phyloP scores from a whole-genome alignment of 176 grass and related monocot genomes.

The Bonia amplexicaulis region DNA sequence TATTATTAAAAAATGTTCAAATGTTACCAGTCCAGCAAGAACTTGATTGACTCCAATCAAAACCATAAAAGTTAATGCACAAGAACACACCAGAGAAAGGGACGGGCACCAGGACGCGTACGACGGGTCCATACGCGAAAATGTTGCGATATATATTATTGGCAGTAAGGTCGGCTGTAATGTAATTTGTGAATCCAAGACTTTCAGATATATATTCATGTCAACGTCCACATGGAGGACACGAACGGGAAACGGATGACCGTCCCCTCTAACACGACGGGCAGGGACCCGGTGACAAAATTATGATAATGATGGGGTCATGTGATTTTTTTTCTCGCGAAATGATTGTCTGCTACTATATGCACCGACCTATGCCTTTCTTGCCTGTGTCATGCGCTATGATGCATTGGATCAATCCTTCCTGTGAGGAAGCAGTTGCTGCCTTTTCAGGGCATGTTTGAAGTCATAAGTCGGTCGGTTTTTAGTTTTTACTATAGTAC shows the following conservation, averaged over 20 bases:
- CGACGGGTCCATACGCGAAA: not conserved
- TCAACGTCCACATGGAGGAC: conserved; percentile 15
- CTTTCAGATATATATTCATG: not conserved
- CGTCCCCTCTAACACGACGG: conserved; percentile 10
- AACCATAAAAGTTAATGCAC: not conserved
- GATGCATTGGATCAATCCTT: not conserved
- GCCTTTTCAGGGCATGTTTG: too few relatives aligned
- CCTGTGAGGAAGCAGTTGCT: not conserved
- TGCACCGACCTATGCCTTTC: not conserved
- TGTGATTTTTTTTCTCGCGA: not conserved
- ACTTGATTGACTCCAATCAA: not conserved
- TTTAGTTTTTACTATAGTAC: too few relatives aligned
- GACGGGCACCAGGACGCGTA: not conserved
- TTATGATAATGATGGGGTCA: not conserved
- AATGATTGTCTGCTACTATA: not conserved
- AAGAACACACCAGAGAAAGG: not conserved
- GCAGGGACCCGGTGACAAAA: not conserved
- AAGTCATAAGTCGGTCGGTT: too few relatives aligned
- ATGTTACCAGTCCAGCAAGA: not conserved
- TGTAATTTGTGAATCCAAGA: not conserved
- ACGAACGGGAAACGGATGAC: not conserved
- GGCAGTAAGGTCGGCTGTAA: not conserved
- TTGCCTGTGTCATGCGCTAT: not conserved
- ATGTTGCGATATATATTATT: not conserved
- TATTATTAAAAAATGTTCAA: too few relatives aligned